Evolutionary conservation across 352 stramenopile species (phyloP).

Genomic region (Pythium rhizo-oryzae): DNA sequence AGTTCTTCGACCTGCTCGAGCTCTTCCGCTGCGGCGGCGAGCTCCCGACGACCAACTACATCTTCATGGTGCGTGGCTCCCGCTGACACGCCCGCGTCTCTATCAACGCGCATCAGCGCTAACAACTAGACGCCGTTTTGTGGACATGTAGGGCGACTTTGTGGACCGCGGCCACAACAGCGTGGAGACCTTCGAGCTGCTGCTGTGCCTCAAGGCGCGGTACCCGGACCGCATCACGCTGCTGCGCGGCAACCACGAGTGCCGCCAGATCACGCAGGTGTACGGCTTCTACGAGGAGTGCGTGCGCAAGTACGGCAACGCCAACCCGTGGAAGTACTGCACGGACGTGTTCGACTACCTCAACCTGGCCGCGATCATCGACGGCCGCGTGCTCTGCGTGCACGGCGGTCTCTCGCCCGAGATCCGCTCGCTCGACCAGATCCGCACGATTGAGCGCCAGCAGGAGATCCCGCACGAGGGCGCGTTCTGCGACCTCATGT

Average conservation of each 20-base stretch:
- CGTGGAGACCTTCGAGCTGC: constrained; percentile 98
- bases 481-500: constrained; percentile 98
- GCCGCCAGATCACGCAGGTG: constrained; percentile 98
- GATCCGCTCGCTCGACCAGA: constrained; percentile 91
- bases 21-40: constrained; percentile 98
- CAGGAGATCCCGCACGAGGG: constrained; percentile 99
- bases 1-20: constrained; percentile 99
- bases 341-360: constrained; percentile 99
- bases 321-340: constrained; percentile 99
- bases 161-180: constrained; percentile 99
- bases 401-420: constrained; percentile 97
- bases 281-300: constrained; percentile 99
- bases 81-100: too few species aligned
- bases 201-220: constrained; percentile 97
- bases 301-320: constrained; percentile 96
- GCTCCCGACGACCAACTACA: constrained; percentile 99
- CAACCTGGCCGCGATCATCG: constrained; percentile 97
- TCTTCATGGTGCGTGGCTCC: constrained; percentile 90
- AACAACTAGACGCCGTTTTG: background rate
- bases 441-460: constrained; percentile 95
- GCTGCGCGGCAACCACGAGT: constrained; percentile 99
- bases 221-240: constrained; percentile 99
- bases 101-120: too few species aligned
- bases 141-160: constrained; percentile 95
- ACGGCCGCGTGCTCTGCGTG: constrained; percentile 99